Percentiles rank a stretch among this genome's conserved stretches.
phyloP scores from a whole-genome alignment of 2,329 filamentous ascomycete species.

The Fusarium udum region DNA sequence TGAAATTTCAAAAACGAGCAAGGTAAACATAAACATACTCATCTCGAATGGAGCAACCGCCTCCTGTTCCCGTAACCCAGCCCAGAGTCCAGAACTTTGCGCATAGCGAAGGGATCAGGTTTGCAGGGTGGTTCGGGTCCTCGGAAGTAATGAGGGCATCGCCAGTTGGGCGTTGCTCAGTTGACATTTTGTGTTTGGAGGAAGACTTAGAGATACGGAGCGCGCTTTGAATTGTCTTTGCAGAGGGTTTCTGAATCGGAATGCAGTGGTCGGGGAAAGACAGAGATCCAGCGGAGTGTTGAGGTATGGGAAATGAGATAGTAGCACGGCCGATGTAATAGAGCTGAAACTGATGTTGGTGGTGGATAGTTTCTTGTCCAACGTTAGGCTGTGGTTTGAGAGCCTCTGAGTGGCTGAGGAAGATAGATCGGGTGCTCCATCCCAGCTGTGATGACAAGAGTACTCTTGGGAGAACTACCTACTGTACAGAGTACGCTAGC shows the following conservation, averaged over 20 bases:
- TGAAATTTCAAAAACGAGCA: slow-evolving; percentile 11
- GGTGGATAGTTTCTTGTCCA: slow-evolving; percentile 25
- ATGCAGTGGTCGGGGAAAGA: slow-evolving; percentile 22
- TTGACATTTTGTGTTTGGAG: slow-evolving; percentile 25
- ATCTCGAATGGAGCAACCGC: slow-evolving; percentile 79
- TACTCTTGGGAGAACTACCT: not conserved
- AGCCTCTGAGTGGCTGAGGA: slow-evolving; percentile 20
- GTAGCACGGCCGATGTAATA: not conserved
- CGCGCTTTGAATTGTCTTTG: not conserved
- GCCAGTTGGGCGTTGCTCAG: slow-evolving; percentile 27
- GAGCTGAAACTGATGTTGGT: not conserved
- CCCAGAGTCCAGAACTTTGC: slow-evolving; percentile 95
- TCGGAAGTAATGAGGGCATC: slow-evolving; percentile 63
- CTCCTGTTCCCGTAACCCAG: slow-evolving; percentile 91
- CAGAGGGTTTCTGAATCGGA: slow-evolving; percentile 7
- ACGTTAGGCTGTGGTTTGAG: slow-evolving; percentile 20
- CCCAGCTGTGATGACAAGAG: not conserved
- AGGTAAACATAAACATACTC: slow-evolving; percentile 57
- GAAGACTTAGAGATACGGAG: not conserved
- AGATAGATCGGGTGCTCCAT: not conserved
- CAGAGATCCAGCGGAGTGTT: slow-evolving; percentile 12
- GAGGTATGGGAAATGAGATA: slow-evolving; percentile 27
- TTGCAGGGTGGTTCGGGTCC: slow-evolving; percentile 89
- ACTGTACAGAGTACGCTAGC: not conserved
- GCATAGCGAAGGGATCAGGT: slow-evolving; percentile 92